A percentile compares a stretch with the other conserved stretches of the same genome.
Conservation (phyloP, 169 alveolate species). For the Plasmodium berghei region DNA sequence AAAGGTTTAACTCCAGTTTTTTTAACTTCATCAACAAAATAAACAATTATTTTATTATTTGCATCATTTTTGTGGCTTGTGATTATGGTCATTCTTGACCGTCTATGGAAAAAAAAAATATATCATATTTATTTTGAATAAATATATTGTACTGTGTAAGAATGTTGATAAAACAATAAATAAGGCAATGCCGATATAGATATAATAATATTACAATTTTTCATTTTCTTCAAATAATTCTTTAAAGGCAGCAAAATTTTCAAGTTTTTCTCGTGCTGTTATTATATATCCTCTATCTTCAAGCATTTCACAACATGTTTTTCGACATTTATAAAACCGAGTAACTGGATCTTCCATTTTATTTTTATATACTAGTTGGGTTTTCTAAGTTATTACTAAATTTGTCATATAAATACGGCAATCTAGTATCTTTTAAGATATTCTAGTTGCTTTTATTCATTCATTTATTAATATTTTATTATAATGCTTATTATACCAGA, state of each 20-base stretch:
- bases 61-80: slow-evolving; percentile 89
- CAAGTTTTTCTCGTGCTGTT: slow-evolving; percentile 88
- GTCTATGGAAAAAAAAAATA: slow-evolving; percentile 75
- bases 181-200: background rate
- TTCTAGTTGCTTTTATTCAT: too few relatives aligned
- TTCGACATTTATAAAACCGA: slow-evolving; percentile 90
- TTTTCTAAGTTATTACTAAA: too few relatives aligned
- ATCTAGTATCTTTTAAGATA: too few relatives aligned
- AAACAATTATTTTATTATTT: slow-evolving; percentile 88
- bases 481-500: too few relatives aligned
- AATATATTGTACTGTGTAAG: background rate
- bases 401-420: too few relatives aligned
- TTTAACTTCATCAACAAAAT: slow-evolving; percentile 93
- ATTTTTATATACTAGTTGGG: background rate
- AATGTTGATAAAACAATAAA: background rate
- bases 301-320: slow-evolving; percentile 93
- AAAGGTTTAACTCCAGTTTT: slow-evolving; percentile 95
- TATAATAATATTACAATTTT: slow-evolving; percentile 68
- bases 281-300: slow-evolving; percentile 93
- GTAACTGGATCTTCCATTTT: slow-evolving; percentile 91
- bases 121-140: background rate
- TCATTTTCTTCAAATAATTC: slow-evolving; percentile 87
- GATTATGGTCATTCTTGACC: slow-evolving; percentile 89
- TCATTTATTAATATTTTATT: too few relatives aligned
- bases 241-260: slow-evolving; percentile 88